A percentile compares a stretch with the other conserved stretches of the same genome.
phyloP scores from a whole-genome alignment of 1,284 basidiomycete species.

The Fomitopsis pinicola region DNA sequence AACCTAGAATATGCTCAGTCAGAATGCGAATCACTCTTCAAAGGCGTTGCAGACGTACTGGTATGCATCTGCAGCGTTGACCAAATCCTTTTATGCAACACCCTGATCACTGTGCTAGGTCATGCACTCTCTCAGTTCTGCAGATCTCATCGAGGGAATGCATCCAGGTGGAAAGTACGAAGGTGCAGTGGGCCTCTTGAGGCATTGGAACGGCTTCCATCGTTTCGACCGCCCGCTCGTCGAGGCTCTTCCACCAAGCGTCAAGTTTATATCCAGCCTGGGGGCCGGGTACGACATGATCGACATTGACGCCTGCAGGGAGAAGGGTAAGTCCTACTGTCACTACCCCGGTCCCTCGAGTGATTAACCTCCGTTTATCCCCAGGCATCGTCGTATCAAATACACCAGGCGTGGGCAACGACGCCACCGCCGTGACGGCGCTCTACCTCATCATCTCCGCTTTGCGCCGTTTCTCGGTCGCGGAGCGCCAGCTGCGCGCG shows the following conservation, averaged over 20 bases:
- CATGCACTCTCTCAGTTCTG: conserved; percentile 61
- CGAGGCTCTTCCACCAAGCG: conserved; percentile 54
- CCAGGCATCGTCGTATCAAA: conserved; percentile 79
- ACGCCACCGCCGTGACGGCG: conserved; percentile 87
- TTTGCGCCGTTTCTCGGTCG: conserved; percentile 73
- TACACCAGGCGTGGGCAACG: conserved; percentile 88
- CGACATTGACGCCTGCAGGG: conserved; percentile 72
- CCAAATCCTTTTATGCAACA: too few species aligned
- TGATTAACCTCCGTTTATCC: neutral
- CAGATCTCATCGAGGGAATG: conserved; percentile 67
- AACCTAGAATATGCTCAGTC: neutral
- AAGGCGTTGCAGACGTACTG: conserved; percentile 67
- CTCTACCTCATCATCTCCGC: conserved; percentile 83
- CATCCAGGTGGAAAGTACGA: conserved; percentile 70
- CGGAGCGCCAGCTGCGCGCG: conserved; percentile 63
- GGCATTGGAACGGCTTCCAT: conserved; percentile 70
- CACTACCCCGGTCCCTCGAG: neutral
- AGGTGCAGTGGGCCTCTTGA: conserved; percentile 75
- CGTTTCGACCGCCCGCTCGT: conserved; percentile 80
- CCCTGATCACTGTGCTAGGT: conserved; percentile 6
- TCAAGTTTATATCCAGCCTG: conserved; percentile 88
- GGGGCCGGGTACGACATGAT: conserved; percentile 91
- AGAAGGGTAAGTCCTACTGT: conserved; percentile 27
- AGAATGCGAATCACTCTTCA: conserved; percentile 64
- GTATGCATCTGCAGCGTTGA: conserved; percentile 41